phyloP scores from a whole-genome alignment of 176 grass and related monocot genomes.

The Otatea glauca region DNA sequence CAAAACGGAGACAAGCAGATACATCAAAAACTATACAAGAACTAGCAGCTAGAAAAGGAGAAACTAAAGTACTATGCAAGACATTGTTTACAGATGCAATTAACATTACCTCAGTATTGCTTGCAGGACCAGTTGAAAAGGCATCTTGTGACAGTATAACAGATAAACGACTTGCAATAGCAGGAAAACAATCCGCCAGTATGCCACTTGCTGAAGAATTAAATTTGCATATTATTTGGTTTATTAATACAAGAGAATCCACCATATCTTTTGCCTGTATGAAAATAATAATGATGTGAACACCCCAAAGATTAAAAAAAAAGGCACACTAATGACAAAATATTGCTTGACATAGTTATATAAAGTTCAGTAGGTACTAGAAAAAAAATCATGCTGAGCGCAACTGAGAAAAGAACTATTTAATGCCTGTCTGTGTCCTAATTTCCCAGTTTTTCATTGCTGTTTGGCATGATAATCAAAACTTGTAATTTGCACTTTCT shows the following conservation, averaged over 20 bases:
- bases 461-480: constrained; percentile 26
- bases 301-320: neutral
- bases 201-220: constrained; percentile 65
- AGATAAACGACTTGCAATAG: constrained; percentile 74
- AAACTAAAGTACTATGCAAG: neutral
- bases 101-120: constrained; percentile 80
- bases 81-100: constrained; percentile 24
- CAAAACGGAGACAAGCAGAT: constrained; percentile 1
- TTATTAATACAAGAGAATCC: constrained; percentile 83
- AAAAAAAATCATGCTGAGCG: neutral
- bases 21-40: constrained; percentile 30
- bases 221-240: constrained; percentile 96
- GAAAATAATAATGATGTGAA: constrained; percentile 39
- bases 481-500: neutral
- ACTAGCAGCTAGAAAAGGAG: constrained; percentile 17
- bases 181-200: constrained; percentile 84
- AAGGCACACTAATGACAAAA: neutral
- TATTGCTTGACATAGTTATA: constrained; percentile 8
- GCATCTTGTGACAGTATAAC: constrained; percentile 79
- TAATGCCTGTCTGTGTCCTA: neutral
- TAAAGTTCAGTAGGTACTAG: neutral
- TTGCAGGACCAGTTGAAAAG: constrained; percentile 61
- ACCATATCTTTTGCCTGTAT: constrained; percentile 93
- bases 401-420: constrained; percentile 4
- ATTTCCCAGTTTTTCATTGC: neutral